A percentile compares a stretch with the other conserved stretches of the same genome.
phyloP scores from a whole-genome alignment of 306 rosid genomes.

The Dalbergia cultrata region DNA sequence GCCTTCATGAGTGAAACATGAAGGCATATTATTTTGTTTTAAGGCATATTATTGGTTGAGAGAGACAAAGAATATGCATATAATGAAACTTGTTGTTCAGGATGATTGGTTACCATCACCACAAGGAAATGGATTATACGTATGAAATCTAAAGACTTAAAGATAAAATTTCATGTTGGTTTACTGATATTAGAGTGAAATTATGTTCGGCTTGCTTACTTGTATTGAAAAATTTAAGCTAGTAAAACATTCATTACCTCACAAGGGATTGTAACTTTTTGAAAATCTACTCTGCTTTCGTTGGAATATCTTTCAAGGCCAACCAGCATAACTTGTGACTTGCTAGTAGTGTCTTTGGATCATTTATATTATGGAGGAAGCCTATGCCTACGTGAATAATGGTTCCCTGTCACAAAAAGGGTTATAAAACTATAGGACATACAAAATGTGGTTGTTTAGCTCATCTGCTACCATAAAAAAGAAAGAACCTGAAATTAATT shows the following conservation, averaged over 20 bases:
- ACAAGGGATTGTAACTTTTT: background rate
- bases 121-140: background rate
- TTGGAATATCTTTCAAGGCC: background rate
- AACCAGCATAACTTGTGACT: background rate
- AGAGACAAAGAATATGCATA: slow-evolving; percentile 10
- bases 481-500: background rate
- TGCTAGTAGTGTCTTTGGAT: background rate
- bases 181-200: slow-evolving; percentile 12
- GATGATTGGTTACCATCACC: background rate
- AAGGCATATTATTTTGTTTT: slow-evolving; percentile 18
- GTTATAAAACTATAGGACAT: slow-evolving; percentile 8
- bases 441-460: slow-evolving; percentile 25
- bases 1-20: background rate
- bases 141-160: slow-evolving; percentile 25
- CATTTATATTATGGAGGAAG: background rate
- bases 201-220: slow-evolving; percentile 15
- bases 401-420: background rate
- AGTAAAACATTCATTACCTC: background rate
- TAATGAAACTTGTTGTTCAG: slow-evolving; percentile 16
- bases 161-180: background rate
- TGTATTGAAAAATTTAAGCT: slow-evolving; percentile 3
- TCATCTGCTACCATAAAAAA: slow-evolving; percentile 4
- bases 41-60: background rate
- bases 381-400: background rate
- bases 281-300: background rate